Evolutionary conservation across 352 stramenopile species (phyloP).

Genomic region (Pythium angustatum): DNA sequence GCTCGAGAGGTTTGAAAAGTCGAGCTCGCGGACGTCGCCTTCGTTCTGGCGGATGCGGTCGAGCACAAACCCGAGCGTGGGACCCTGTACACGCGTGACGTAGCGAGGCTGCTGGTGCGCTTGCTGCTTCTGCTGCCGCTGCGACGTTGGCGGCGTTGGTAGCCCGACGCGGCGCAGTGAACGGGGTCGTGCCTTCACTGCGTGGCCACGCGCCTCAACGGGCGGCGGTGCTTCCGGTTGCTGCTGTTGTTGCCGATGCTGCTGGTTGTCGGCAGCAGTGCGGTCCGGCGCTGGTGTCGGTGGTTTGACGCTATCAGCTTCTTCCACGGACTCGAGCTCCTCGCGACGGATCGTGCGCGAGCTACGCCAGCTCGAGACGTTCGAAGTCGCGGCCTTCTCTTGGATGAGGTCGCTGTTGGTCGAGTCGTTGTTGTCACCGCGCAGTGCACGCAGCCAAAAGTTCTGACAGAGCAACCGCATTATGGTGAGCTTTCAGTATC

Average conservation of each 20-base stretch:
- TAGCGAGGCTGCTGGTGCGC: conserved; percentile 11
- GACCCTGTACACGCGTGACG: conserved; percentile 32
- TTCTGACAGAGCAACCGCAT: conserved; percentile 12
- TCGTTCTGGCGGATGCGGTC: conserved; percentile 61
- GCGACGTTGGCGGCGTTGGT: conserved; percentile 9
- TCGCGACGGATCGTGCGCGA: not conserved
- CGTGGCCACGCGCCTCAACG: not conserved
- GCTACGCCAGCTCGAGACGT: conserved; percentile 23
- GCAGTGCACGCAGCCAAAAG: conserved; percentile 27
- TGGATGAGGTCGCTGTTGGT: conserved; percentile 24
- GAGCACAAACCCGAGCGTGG: conserved; percentile 57
- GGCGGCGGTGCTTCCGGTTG: not conserved
- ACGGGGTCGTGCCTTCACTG: not conserved
- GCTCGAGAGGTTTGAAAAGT: conserved; percentile 63
- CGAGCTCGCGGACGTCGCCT: conserved; percentile 60
- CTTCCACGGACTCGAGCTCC: not conserved
- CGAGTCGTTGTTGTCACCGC: conserved; percentile 29
- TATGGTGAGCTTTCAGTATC: too few relatives aligned
- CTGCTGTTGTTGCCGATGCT: not conserved
- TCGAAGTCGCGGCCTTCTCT: conserved; percentile 17
- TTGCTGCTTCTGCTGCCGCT: not conserved
- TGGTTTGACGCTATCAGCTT: not conserved
- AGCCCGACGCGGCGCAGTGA: conserved; percentile 11
- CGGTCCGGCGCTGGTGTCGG: not conserved
- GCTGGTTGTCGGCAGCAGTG: not conserved